Percentiles rank a stretch among this genome's conserved stretches.
Evolutionary conservation across 169 alveolate genomes (phyloP).

Genomic region (Miamiensis avidus): DNA sequence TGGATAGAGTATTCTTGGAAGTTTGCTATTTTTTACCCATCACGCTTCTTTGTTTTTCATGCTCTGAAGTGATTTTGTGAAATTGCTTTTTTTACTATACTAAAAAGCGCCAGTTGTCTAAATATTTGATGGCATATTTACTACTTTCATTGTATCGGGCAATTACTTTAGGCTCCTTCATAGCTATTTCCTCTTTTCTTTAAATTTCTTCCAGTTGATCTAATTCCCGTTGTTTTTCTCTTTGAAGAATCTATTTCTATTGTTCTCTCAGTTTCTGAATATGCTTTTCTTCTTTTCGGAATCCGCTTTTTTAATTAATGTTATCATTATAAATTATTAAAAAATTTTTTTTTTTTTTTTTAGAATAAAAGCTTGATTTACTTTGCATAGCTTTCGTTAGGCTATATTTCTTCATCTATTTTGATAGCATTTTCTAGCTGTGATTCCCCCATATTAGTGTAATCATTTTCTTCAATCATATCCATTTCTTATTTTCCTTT

Average conservation of each 20-base stretch:
- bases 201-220: not conserved
- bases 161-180: not conserved
- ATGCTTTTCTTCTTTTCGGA: not conserved
- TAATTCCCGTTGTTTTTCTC: too few species aligned
- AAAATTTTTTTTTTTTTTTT: too few species aligned
- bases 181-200: not conserved
- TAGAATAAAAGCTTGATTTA: too few species aligned
- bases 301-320: not conserved
- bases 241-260: not conserved
- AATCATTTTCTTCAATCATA: too few species aligned
- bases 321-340: too few species aligned
- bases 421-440: too few species aligned
- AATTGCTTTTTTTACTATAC: not conserved
- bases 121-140: not conserved
- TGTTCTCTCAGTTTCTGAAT: not conserved
- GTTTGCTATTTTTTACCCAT: too few species aligned
- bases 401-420: too few species aligned
- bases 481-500: not conserved
- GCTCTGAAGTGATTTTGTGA: not conserved
- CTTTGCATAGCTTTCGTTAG: too few species aligned
- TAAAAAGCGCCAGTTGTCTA: not conserved
- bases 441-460: too few species aligned
- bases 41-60: too few species aligned
- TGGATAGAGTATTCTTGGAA: too few species aligned
- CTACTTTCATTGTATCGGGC: not conserved